These are phyloP conservation scores for Peronospora destructor DNA, from an alignment of 352 stramenopile species.

Conservation along the genomic window DNA sequence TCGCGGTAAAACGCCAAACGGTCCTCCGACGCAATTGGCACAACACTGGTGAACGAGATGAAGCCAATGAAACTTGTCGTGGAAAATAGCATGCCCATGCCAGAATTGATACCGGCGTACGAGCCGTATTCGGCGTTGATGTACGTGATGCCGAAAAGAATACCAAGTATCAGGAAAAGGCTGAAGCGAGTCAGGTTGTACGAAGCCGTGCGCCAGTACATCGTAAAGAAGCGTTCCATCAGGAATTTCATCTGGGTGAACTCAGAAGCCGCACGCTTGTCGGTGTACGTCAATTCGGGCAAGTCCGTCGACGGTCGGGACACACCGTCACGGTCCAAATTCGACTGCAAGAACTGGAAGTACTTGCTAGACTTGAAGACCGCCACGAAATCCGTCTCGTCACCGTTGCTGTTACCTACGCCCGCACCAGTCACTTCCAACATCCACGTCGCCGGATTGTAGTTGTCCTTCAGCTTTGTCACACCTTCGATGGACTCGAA, in stretches of 20 bases:
- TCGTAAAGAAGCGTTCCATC: constrained; percentile 40
- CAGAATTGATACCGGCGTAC: constrained; percentile 36
- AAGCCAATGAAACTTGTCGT: constrained; percentile 70
- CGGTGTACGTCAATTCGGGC: constrained; percentile 26
- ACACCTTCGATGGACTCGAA: constrained; percentile 31
- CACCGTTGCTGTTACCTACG: constrained; percentile 23
- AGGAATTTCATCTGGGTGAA: constrained; percentile 31
- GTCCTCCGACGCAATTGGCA: constrained; percentile 75
- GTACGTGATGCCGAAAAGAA: constrained; percentile 64
- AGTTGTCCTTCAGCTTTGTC: constrained; percentile 40
- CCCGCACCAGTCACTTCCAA: constrained; percentile 40
- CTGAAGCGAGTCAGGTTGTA: constrained; percentile 82
- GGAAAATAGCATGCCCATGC: constrained; percentile 56
- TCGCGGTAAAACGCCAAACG: constrained; percentile 91
- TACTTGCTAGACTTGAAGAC: constrained; percentile 29
- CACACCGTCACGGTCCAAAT: constrained; percentile 30
- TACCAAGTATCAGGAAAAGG: constrained; percentile 52
- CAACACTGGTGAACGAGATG: constrained; percentile 67
- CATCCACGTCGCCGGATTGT: constrained; percentile 66
- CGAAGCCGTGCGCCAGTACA: constrained; percentile 59
- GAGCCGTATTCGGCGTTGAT: constrained; percentile 35
- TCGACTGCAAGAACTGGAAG: constrained; percentile 22
- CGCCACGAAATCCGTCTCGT: constrained; percentile 31
- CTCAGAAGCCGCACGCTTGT: constrained; percentile 25
- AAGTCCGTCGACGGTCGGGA: constrained; percentile 18